Evolutionary conservation across 305 asterid genomes (phyloP), one percentile per base, ranked within the genome.

Genomic region (Fraxinus angustifolia): DNA sequence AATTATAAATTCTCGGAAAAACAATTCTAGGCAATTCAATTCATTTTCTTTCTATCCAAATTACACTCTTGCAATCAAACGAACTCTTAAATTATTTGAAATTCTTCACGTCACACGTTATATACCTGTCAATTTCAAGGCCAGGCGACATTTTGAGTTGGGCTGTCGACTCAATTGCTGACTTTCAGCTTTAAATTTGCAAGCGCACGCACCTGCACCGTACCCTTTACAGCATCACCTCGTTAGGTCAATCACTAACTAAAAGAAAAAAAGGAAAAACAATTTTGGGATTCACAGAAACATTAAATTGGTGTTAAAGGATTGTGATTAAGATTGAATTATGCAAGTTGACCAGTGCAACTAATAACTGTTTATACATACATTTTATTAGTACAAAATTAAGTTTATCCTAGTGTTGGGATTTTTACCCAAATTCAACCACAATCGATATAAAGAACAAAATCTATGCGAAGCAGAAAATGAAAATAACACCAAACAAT

Each of bases 41-140:
- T 28, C 30, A 28, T 28, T 28, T 28, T 28, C 30, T 28, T 28
- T 28, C 30, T 28, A 28, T 28, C 30, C 30, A 28, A 28, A 28
- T 28, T 28, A 28, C 30, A 28, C 30, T 28, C 1, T 28, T 28
- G 30, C 30, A 84, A 31, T 31, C 34, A 31, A 31, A 31, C 34
- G 4, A 3, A 31, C 4, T 0, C 34, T 31, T 31, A 33, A 5
- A 5, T 34, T 4, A 77, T 88, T 82, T 89, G 90, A 86, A 86
- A 92, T 92, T 85, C 82, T 89, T 90, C 88, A 92, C 93, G 95
- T 89, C 90, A 88, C 91, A 90, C 36, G 42, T 36, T 1, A 6
- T 34, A 34, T 34, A 34, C 36, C 36, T 34, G 62, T 86, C 86
- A 75, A 81, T 85, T 40, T 50, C 90, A 68, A 68, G 79, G 50